Evolutionary conservation across 208 protist species (phyloP).

Genomic region (Acanthamoeba divionensis): DNA sequence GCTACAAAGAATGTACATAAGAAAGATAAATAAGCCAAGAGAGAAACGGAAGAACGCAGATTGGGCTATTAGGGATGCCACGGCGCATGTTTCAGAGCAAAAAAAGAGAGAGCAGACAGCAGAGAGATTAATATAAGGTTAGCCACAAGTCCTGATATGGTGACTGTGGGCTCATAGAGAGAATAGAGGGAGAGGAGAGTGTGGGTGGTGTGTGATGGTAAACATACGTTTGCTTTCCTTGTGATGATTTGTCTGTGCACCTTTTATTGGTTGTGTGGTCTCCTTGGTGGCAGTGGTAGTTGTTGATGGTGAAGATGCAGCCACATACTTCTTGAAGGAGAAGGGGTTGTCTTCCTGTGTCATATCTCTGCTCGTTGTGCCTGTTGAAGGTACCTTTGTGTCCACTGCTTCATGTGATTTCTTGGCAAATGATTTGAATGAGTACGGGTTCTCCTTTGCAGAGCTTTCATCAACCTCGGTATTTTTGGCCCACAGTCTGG

Average conservation of each 20-base stretch:
- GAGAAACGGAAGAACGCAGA: too few species aligned
- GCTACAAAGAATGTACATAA: too few species aligned
- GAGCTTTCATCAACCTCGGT: too few species aligned
- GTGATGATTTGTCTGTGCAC: not conserved
- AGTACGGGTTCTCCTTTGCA: slow-evolving; percentile 45
- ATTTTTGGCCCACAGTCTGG: too few species aligned
- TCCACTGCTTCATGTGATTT: not conserved
- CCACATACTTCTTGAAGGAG: not conserved
- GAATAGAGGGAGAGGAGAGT: slow-evolving; percentile 13
- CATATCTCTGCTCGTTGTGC: not conserved
- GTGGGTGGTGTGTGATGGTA: not conserved
- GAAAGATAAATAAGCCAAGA: too few species aligned
- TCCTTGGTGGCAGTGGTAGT: not conserved
- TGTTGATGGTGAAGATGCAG: not conserved
- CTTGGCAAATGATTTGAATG: slow-evolving; percentile 47
- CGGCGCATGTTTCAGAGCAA: too few species aligned
- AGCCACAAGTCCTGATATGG: too few species aligned
- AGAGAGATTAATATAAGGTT: too few species aligned
- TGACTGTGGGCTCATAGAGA: too few species aligned
- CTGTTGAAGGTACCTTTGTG: not conserved
- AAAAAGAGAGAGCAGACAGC: too few species aligned
- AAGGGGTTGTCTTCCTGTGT: slow-evolving; percentile 4
- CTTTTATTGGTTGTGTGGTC: not conserved
- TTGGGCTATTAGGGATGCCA: too few species aligned
- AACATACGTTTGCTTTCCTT: not conserved